A percentile compares a stretch with the other conserved stretches of the same genome.
These are phyloP conservation scores for Kwoniella heveanensis DNA, from an alignment of 768 basidiomycete genomes.

Conservation along the genomic window DNA sequence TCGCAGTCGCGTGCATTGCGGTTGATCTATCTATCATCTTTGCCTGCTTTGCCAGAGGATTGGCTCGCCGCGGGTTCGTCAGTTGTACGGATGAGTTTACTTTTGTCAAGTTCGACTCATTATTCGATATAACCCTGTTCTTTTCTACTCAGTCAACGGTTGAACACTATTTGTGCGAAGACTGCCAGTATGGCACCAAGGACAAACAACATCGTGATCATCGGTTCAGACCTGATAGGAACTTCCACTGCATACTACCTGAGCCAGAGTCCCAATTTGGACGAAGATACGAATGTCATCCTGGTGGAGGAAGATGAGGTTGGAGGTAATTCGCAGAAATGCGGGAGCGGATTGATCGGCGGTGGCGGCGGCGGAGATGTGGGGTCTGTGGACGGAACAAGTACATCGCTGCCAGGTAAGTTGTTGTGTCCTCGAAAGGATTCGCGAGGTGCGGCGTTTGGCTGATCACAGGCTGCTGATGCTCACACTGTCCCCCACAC, in stretches of 20 bases:
- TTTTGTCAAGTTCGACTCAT: no score
- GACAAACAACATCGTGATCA: conserved; percentile 62
- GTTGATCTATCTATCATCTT: no score
- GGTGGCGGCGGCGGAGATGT: conserved; percentile 56
- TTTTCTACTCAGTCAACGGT: no score
- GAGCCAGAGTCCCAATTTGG: conserved; percentile 50
- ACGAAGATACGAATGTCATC: conserved; percentile 57
- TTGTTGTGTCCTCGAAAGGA: no score
- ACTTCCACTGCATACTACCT: conserved; percentile 79
- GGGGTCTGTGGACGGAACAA: neutral
- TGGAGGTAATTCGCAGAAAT: conserved; percentile 57
- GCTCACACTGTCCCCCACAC: neutral
- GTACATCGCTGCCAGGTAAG: neutral
- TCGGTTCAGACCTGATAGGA: conserved; percentile 83
- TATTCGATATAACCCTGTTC: no score
- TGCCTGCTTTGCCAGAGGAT: no score
- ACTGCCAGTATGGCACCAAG: neutral
- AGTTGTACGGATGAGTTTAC: no score
- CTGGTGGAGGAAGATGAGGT: conserved; percentile 70
- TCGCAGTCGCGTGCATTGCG: conserved; percentile 1
- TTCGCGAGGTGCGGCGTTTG: no score
- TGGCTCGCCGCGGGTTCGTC: no score
- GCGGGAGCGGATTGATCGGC: conserved; percentile 61
- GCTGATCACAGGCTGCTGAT: no score
- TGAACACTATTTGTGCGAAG: no score